A percentile compares a stretch with the other conserved stretches of the same genome.
Evolutionary conservation across 2,329 filamentous ascomycete species (phyloP).

Genomic region (Colletotrichum sp.): DNA sequence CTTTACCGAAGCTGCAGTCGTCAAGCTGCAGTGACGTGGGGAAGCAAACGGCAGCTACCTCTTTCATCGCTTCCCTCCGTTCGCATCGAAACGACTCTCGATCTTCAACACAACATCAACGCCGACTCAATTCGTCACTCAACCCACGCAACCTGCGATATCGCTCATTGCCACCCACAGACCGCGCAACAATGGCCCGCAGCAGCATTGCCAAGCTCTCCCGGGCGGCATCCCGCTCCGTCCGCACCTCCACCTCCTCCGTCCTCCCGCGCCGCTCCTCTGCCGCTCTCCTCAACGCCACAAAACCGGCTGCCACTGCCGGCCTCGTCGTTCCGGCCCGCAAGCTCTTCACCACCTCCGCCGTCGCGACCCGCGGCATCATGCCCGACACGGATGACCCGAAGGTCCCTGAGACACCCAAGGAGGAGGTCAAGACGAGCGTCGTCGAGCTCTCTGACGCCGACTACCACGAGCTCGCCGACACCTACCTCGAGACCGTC

Average conservation of each 20-base stretch:
- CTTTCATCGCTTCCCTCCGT: background rate
- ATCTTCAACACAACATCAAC: background rate
- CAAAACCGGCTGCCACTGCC: background rate
- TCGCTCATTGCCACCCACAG: background rate
- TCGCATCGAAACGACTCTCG: background rate
- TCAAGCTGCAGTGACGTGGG: constrained; percentile 17
- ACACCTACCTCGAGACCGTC: constrained; percentile 71
- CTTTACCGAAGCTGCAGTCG: background rate
- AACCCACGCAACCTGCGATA: background rate
- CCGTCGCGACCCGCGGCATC: constrained; percentile 50
- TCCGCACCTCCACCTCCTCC: constrained; percentile 28
- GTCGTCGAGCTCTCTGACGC: constrained; percentile 70
- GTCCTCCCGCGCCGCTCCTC: constrained; percentile 1
- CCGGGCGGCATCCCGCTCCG: constrained; percentile 37
- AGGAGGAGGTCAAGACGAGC: constrained; percentile 42
- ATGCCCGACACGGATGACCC: constrained; percentile 65
- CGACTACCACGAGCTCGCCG: constrained; percentile 79
- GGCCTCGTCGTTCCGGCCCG: constrained; percentile 24
- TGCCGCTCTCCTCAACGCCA: background rate
- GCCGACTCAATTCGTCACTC: background rate
- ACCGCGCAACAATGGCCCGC: constrained; percentile 31
- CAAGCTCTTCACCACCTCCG: constrained; percentile 34
- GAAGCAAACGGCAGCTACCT: constrained; percentile 14
- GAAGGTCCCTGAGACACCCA: constrained; percentile 42
- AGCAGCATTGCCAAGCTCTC: constrained; percentile 39